Evolutionary conservation across 2,329 filamentous ascomycete species (phyloP).

Genomic region (Tolypocladium guangdongense): DNA sequence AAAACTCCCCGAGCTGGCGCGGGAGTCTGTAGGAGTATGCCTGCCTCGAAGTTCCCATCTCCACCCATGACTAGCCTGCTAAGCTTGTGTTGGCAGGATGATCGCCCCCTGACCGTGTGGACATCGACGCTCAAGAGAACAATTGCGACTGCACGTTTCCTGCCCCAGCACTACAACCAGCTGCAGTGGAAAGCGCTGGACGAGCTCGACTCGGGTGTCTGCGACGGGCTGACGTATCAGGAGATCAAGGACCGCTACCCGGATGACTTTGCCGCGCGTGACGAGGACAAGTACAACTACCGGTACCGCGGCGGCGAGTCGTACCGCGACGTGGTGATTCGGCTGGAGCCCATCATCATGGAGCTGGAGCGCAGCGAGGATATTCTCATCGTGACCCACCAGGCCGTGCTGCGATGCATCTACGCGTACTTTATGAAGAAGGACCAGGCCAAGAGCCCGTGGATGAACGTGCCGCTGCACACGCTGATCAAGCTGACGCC

Average conservation of each 20-base stretch:
- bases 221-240: conserved; percentile 91
- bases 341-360: conserved; percentile 98
- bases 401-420: conserved; percentile 92
- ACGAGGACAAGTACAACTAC: conserved; percentile 99
- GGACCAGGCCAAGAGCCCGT: conserved; percentile 82
- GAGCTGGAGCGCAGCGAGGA: conserved; percentile 93
- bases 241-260: conserved; percentile 87
- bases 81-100: conserved; percentile 30
- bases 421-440: conserved; percentile 99
- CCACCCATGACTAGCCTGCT: neutral
- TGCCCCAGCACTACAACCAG: conserved; percentile 77
- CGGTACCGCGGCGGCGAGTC: conserved; percentile 94
- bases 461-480: conserved; percentile 97
- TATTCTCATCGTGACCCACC: conserved; percentile 95
- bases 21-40: conserved; percentile 74
- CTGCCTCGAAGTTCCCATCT: neutral
- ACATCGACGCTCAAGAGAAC: conserved; percentile 63
- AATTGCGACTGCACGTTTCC: conserved; percentile 78
- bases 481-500: conserved; percentile 95
- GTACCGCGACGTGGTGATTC: conserved; percentile 92
- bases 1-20: conserved; percentile 74
- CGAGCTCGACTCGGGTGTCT: conserved; percentile 92
- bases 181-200: conserved; percentile 98
- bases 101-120: conserved; percentile 51
- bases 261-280: conserved; percentile 88